Conservation (phyloP, 2,329 filamentous ascomycete species). For the Penicillium sp. region DNA sequence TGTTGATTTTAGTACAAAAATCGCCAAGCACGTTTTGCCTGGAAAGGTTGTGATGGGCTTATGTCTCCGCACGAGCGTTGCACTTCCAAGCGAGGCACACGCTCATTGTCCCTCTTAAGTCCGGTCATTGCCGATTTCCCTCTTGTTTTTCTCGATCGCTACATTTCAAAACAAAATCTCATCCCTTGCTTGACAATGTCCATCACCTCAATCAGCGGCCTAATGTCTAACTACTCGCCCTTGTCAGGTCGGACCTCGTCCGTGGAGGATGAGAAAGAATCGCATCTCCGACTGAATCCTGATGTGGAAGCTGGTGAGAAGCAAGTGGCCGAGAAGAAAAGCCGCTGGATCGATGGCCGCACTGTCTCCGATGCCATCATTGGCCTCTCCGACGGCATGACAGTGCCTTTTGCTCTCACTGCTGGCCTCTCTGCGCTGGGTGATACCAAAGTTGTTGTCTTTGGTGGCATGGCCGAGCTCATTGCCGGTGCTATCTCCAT, state of each 20-base stretch:
- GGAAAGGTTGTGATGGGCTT: conserved; percentile 15
- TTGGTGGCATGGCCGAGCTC: conserved; percentile 72
- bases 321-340: conserved; percentile 23
- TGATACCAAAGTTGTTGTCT: conserved; percentile 66
- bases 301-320: conserved; percentile 15
- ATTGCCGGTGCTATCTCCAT: conserved; percentile 75
- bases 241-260: conserved; percentile 18
- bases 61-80: conserved; percentile 14
- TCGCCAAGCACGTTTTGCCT: conserved; percentile 24
- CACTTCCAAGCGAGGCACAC: conserved; percentile 8
- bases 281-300: conserved; percentile 15
- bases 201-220: conserved; percentile 28
- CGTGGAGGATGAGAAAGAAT: conserved; percentile 31
- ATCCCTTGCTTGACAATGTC: conserved; percentile 26
- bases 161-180: not conserved
- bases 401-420: conserved; percentile 76
- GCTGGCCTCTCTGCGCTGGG: conserved; percentile 65
- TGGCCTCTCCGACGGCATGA: conserved; percentile 75
- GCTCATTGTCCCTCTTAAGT: conserved; percentile 10
- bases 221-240: conserved; percentile 31
- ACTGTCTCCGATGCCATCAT: conserved; percentile 64
- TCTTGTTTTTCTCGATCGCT: not conserved
- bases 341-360: conserved; percentile 36
- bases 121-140: not conserved
- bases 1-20: not conserved